phyloP scores from a whole-genome alignment of 441 rosid species.

The Aquilaria agallochum region DNA sequence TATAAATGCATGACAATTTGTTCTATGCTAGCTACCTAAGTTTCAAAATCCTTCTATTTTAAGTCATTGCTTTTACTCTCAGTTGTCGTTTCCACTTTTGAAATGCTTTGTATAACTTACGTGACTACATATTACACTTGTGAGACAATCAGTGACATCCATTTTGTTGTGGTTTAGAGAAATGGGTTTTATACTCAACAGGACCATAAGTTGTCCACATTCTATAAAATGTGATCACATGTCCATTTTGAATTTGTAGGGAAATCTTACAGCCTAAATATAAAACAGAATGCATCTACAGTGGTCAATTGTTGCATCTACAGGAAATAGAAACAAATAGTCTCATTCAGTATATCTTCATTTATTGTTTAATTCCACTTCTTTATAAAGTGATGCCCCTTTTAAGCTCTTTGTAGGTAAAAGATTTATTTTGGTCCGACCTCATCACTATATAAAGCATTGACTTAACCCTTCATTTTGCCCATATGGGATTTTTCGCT shows the following conservation, averaged over 20 bases:
- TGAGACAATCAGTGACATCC: background rate
- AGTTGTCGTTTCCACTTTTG: too few species aligned
- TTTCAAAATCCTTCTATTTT: too few species aligned
- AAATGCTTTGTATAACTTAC: too few species aligned
- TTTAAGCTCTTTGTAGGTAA: constrained; percentile 3
- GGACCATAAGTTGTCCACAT: too few species aligned
- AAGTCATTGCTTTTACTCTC: too few species aligned
- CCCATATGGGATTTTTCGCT: background rate
- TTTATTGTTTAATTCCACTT: background rate
- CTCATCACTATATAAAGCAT: too few species aligned
- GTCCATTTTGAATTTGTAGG: constrained; percentile 27
- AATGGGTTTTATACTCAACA: too few species aligned
- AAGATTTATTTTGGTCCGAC: background rate
- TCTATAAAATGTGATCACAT: too few species aligned
- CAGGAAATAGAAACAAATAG: constrained; percentile 67
- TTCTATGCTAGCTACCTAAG: background rate
- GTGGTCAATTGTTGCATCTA: constrained; percentile 65
- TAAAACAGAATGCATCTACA: constrained; percentile 68
- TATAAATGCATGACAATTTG: too few species aligned
- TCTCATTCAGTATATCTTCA: constrained; percentile 39
- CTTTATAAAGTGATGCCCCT: constrained; percentile 6
- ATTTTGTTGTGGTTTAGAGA: too few species aligned
- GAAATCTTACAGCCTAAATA: constrained; percentile 57
- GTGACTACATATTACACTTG: constrained; percentile 10
- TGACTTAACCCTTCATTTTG: too few species aligned